Conservation (phyloP, 2,329 filamentous ascomycete genomes). For the Purpureocillium lavendulum region DNA sequence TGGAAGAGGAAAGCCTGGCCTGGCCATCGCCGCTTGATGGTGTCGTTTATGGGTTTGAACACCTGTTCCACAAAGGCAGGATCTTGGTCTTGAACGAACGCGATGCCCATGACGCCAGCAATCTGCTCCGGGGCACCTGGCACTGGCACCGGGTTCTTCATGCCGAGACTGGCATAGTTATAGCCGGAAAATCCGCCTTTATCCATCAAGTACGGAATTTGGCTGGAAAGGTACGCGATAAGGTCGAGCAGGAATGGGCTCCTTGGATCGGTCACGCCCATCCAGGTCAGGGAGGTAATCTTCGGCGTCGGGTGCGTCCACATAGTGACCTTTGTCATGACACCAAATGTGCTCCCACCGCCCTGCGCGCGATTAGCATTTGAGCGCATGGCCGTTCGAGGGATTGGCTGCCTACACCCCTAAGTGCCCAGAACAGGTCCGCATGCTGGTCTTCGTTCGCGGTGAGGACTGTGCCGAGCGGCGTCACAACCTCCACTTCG, state of each 20-base stretch:
- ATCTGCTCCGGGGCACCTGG: conserved; percentile 20
- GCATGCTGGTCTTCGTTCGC: conserved; percentile 43
- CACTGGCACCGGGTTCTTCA: conserved; percentile 27
- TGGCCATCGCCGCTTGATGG: conserved; percentile 28
- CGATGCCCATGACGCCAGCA: conserved; percentile 23
- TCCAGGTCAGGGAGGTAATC: conserved; percentile 15
- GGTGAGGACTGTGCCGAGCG: conserved; percentile 37
- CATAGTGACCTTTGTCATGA: conserved; percentile 49
- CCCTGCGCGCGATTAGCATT: conserved; percentile 25
- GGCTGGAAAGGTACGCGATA: conserved; percentile 35
- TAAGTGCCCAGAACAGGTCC: conserved; percentile 57
- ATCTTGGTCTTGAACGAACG: conserved; percentile 27
- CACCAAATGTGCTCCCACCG: conserved; percentile 52
- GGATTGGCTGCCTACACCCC: conserved; percentile 34
- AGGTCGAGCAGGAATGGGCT: conserved; percentile 35
- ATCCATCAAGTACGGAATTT: conserved; percentile 37
- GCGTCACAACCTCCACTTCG: conserved; percentile 48
- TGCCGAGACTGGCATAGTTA: conserved; percentile 25
- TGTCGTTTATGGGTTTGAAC: conserved; percentile 25
- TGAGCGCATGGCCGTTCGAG: background rate
- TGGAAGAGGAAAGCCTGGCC: conserved; percentile 11
- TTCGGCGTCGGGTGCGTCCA: conserved; percentile 38
- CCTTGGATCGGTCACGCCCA: conserved; percentile 16
- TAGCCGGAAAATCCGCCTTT: conserved; percentile 41
- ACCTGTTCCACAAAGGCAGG: conserved; percentile 15